Percentiles rank a stretch among this genome's conserved stretches.
phyloP scores from a whole-genome alignment of 495 filamentous ascomycete species.

The Neurospora tetraspora region DNA sequence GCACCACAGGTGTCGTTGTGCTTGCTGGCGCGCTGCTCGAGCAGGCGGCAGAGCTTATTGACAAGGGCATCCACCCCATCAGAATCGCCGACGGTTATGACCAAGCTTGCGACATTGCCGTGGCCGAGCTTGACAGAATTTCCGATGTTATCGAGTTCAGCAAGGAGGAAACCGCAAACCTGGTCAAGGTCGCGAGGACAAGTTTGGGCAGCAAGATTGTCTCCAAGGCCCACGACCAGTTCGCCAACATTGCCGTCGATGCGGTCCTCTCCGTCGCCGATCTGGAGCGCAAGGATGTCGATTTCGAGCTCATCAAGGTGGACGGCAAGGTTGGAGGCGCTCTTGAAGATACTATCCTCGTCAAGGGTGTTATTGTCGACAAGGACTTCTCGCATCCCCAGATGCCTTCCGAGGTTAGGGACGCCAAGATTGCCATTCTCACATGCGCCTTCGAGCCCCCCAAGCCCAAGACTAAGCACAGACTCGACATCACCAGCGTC shows the following conservation, averaged over 20 bases:
- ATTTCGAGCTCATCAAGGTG: conserved; percentile 99
- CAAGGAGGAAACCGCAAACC: conserved; percentile 63
- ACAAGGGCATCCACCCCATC: conserved; percentile 99
- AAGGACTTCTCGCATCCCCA: conserved; percentile 99
- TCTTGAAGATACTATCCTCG: conserved; percentile 87
- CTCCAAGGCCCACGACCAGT: conserved; percentile 96
- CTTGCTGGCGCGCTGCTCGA: conserved; percentile 90
- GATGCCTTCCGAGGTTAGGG: conserved; percentile 87
- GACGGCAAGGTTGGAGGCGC: conserved; percentile 95
- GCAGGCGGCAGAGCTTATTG: conserved; percentile 95
- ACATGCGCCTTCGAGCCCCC: conserved; percentile 99
- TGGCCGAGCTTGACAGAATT: conserved; percentile 84
- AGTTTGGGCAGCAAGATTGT: conserved; percentile 98
- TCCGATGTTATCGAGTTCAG: conserved; percentile 84
- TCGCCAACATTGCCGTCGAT: conserved; percentile 93
- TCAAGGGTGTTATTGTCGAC: conserved; percentile 97
- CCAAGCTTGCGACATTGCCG: conserved; percentile 90
- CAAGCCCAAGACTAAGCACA: conserved; percentile 99
- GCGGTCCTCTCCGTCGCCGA: conserved; percentile 95
- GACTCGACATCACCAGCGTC: conserved; percentile 93
- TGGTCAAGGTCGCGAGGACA: conserved; percentile 89
- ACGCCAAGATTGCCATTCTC: conserved; percentile 94
- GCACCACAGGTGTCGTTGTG: conserved; percentile 96
- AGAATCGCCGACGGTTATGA: conserved; percentile 97
- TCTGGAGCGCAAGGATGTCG: conserved; percentile 91